These are phyloP conservation scores for Chlamydomonas eustigma DNA, from an alignment of 139 green algal species.

Conservation along the genomic window DNA sequence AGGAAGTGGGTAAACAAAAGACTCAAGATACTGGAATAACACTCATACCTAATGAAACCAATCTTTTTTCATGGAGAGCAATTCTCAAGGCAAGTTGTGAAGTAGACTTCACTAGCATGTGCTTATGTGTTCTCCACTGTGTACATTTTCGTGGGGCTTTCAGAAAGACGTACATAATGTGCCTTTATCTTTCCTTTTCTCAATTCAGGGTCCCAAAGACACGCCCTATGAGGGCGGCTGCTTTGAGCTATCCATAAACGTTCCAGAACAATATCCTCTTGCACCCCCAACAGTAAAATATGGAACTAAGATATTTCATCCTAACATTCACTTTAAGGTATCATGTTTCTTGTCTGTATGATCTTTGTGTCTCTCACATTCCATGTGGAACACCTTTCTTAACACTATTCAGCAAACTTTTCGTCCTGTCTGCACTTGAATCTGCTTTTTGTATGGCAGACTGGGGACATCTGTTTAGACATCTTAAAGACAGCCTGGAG, in stretches of 20 bases:
- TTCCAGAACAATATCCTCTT: constrained; percentile 90
- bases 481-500: constrained; percentile 94
- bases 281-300: constrained; percentile 70
- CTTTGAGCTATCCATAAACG: constrained; percentile 77
- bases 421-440: too few relatives aligned
- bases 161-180: too few relatives aligned
- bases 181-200: not conserved
- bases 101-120: too few relatives aligned
- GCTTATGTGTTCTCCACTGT: too few relatives aligned
- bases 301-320: constrained; percentile 91
- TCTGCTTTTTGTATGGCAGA: too few relatives aligned
- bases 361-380: too few relatives aligned
- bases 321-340: constrained; percentile 93
- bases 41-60: constrained; percentile 68
- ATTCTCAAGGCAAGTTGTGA: constrained; percentile 52
- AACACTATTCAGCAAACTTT: too few relatives aligned
- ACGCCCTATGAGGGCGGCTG: constrained; percentile 82
- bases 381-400: too few relatives aligned
- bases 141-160: too few relatives aligned
- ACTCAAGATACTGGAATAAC: constrained; percentile 53
- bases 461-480: constrained; percentile 94
- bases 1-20: constrained; percentile 46
- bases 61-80: constrained; percentile 67
- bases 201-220: constrained; percentile 79
- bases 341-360: not conserved